Evolutionary conservation across 179 eudicot genomes (phyloP).

Genomic region (Carnegiea gigantea): DNA sequence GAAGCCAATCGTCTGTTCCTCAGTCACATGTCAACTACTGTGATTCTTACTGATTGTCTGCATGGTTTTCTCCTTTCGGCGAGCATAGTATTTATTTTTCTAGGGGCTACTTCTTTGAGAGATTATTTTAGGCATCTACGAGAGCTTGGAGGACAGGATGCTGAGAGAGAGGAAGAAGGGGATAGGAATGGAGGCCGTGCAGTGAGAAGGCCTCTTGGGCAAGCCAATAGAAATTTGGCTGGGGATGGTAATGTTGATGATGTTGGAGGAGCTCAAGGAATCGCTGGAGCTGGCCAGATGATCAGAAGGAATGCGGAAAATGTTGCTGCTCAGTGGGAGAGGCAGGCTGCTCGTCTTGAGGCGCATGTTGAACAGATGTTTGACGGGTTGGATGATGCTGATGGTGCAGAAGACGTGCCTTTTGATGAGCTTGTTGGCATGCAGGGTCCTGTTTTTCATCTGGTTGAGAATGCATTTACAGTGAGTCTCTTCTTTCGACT

Average conservation of each 20-base stretch:
- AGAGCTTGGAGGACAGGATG: slow-evolving; percentile 90
- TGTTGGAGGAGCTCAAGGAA: slow-evolving; percentile 76
- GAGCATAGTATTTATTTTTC: slow-evolving; percentile 95
- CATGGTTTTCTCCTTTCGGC: slow-evolving; percentile 99
- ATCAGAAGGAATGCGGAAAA: slow-evolving; percentile 92
- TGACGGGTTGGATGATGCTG: slow-evolving; percentile 97
- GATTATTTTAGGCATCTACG: slow-evolving; percentile 91
- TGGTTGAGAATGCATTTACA: slow-evolving; percentile 97
- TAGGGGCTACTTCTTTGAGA: slow-evolving; percentile 94
- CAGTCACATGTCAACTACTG: slow-evolving; percentile 73
- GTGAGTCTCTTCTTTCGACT: slow-evolving; percentile 44
- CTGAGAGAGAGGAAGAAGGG: slow-evolving; percentile 89
- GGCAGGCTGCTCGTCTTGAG: slow-evolving; percentile 99
- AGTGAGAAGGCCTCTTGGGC: slow-evolving; percentile 79
- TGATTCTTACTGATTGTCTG: slow-evolving; percentile 86
- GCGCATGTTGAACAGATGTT: slow-evolving; percentile 99
- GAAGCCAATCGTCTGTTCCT: slow-evolving; percentile 86
- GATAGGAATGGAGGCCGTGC: slow-evolving; percentile 93
- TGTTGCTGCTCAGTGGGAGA: slow-evolving; percentile 97
- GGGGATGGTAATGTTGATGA: slow-evolving; percentile 80
- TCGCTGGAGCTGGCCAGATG: slow-evolving; percentile 90
- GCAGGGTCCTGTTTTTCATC: slow-evolving; percentile 99
- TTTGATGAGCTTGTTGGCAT: slow-evolving; percentile 98
- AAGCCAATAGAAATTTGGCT: slow-evolving; percentile 65
- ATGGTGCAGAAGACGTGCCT: slow-evolving; percentile 99